Conservation (phyloP, 2,329 filamentous ascomycete species). For the Paradendryphiella salina region DNA sequence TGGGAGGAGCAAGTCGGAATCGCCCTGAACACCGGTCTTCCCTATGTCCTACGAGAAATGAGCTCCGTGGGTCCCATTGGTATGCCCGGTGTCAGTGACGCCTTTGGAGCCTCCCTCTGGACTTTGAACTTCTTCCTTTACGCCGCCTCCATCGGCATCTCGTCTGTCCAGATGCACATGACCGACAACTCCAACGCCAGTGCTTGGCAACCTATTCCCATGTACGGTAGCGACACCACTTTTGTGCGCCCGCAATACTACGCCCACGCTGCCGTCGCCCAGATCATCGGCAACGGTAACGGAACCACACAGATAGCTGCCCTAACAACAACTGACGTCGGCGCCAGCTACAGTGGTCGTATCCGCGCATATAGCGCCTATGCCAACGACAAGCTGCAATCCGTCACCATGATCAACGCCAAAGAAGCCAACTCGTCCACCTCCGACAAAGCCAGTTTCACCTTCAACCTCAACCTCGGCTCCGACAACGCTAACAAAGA, state of each 20-base stretch:
- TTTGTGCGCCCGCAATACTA: constrained; percentile 57
- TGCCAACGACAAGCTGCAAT: constrained; percentile 48
- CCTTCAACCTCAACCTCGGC: constrained; percentile 49
- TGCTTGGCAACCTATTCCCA: constrained; percentile 54
- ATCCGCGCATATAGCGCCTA: constrained; percentile 54
- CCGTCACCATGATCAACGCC: constrained; percentile 54
- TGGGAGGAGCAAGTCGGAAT: constrained; percentile 53
- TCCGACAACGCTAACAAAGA: constrained; percentile 48
- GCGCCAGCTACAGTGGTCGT: constrained; percentile 47
- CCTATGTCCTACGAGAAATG: constrained; percentile 58
- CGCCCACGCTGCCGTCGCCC: constrained; percentile 56
- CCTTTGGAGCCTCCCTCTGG: constrained; percentile 57
- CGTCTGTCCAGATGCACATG: constrained; percentile 58
- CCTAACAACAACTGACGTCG: constrained; percentile 37
- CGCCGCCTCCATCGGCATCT: constrained; percentile 53
- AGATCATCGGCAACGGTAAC: constrained; percentile 54
- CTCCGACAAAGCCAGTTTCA: constrained; percentile 45
- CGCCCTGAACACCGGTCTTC: constrained; percentile 48
- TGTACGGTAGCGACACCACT: constrained; percentile 48
- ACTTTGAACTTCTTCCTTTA: constrained; percentile 58
- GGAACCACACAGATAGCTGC: constrained; percentile 52
- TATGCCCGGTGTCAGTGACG: constrained; percentile 52
- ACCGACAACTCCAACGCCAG: constrained; percentile 57
- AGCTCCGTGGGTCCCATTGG: constrained; percentile 56
- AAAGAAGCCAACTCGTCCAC: constrained; percentile 49